Conservation (phyloP, 176 grass and related monocot species). For the Zizania latifolia region DNA sequence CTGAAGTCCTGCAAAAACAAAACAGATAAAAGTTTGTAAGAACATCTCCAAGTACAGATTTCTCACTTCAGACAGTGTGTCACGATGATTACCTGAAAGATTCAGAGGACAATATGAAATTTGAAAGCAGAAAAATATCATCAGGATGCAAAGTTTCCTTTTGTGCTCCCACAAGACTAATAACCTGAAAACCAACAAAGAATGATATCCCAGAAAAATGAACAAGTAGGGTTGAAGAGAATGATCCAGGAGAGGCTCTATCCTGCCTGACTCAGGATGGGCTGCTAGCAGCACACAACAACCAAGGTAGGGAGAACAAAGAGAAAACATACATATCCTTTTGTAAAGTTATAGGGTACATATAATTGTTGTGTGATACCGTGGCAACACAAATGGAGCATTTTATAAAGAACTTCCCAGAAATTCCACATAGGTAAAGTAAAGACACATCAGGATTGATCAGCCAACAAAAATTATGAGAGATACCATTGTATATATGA, state of each 20-base stretch:
- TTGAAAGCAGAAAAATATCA: conserved; percentile 92
- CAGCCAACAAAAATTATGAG: background rate
- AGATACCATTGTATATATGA: background rate
- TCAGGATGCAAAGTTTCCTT: conserved; percentile 89
- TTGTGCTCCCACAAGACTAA: conserved; percentile 96
- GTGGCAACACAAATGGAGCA: background rate
- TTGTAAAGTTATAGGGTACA: background rate
- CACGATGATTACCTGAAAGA: conserved; percentile 77
- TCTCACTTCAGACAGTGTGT: conserved; percentile 10
- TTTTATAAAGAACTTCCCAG: background rate
- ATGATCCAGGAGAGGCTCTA: background rate
- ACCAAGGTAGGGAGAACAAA: conserved; percentile 1
- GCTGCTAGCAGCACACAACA: background rate
- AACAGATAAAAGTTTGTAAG: conserved; percentile 29
- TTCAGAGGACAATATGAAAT: conserved; percentile 88
- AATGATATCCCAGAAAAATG: background rate
- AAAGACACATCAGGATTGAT: background rate
- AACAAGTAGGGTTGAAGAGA: background rate
- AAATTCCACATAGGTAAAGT: conserved; percentile 6
- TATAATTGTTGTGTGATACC: background rate
- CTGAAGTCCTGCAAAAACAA: conserved; percentile 84
- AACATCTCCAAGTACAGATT: conserved; percentile 1
- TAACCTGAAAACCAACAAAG: conserved; percentile 53
- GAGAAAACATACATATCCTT: background rate
- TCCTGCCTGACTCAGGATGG: background rate